phyloP scores from a whole-genome alignment of 1,284 basidiomycete species.

The Apiotrichum sp. region DNA sequence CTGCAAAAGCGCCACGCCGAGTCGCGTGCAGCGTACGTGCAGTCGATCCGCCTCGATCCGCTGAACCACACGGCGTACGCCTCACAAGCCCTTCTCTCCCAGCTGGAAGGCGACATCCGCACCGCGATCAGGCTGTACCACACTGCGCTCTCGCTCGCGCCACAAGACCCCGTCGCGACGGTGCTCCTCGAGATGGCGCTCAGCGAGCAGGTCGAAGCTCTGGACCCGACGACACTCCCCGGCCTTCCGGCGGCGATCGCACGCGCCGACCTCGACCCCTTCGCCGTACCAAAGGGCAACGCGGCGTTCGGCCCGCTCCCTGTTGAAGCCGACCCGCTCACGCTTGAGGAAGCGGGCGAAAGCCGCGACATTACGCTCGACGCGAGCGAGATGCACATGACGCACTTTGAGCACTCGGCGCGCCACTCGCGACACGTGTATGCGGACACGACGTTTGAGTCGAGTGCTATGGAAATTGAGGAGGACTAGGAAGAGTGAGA shows the following conservation, averaged over 20 bases:
- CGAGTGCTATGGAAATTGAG: constrained; percentile 38
- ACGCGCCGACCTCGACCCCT: constrained; percentile 36
- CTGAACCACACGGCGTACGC: constrained; percentile 69
- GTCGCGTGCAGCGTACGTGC: constrained; percentile 64
- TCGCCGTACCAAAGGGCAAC: constrained; percentile 39
- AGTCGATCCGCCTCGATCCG: constrained; percentile 73
- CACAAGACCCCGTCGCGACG: constrained; percentile 77
- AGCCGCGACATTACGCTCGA: background rate
- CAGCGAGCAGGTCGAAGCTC: constrained; percentile 45
- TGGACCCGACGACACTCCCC: constrained; percentile 36
- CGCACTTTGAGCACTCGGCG: no score
- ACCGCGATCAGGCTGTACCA: constrained; percentile 81
- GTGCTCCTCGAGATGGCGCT: constrained; percentile 80
- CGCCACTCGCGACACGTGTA: constrained; percentile 2
- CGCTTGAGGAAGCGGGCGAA: constrained; percentile 27
- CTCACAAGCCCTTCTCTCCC: constrained; percentile 75
- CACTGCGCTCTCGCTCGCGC: constrained; percentile 76
- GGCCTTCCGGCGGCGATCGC: constrained; percentile 34
- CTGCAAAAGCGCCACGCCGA: constrained; percentile 67
- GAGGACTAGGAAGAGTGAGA: constrained; percentile 35
- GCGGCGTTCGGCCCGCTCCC: constrained; percentile 35
- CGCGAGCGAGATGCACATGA: no score
- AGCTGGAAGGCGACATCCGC: constrained; percentile 65
- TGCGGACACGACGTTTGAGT: constrained; percentile 22
- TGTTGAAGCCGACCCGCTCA: constrained; percentile 26